Evolutionary conservation across 352 stramenopile species (phyloP).

Genomic region (Peronospora farinosa): DNA sequence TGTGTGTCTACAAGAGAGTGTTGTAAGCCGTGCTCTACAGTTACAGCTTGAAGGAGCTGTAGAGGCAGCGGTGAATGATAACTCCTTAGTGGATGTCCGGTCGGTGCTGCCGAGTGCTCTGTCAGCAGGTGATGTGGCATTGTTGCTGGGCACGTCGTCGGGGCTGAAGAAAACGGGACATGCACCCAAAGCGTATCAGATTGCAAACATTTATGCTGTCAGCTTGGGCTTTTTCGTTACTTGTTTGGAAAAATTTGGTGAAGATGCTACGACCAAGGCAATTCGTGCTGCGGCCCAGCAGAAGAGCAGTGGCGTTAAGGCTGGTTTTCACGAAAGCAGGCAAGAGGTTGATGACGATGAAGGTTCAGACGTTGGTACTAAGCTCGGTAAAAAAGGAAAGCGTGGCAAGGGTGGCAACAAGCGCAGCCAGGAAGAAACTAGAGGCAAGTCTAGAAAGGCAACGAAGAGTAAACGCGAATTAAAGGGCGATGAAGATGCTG

Average conservation of each 20-base stretch:
- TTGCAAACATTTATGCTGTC: conserved; percentile 55
- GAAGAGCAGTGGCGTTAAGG: conserved; percentile 12
- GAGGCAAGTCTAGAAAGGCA: conserved; percentile 29
- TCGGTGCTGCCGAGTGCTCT: conserved; percentile 60
- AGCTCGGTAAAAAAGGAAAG: conserved; percentile 44
- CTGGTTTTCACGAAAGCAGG: conserved; percentile 13
- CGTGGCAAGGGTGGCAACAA: conserved; percentile 35
- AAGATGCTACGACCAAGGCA: conserved; percentile 45
- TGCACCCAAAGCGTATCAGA: conserved; percentile 35
- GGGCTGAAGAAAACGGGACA: conserved; percentile 25
- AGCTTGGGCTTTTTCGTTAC: conserved; percentile 49
- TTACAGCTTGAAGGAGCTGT: conserved; percentile 68
- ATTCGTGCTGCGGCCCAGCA: conserved; percentile 31
- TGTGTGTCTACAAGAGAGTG: conserved; percentile 52
- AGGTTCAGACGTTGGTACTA: conserved; percentile 31
- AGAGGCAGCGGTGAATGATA: conserved; percentile 63
- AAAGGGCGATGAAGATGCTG: conserved; percentile 30
- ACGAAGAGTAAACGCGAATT: conserved; percentile 40
- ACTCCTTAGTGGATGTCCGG: conserved; percentile 53
- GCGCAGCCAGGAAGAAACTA: conserved; percentile 21
- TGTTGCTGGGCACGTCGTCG: conserved; percentile 47
- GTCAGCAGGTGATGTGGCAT: conserved; percentile 30
- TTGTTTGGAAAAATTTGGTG: conserved; percentile 40
- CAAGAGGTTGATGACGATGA: conserved; percentile 28
- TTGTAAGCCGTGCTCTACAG: conserved; percentile 54